Conservation (phyloP, 2,329 filamentous ascomycete genomes). For the Neopestalotiopsis sp. region DNA sequence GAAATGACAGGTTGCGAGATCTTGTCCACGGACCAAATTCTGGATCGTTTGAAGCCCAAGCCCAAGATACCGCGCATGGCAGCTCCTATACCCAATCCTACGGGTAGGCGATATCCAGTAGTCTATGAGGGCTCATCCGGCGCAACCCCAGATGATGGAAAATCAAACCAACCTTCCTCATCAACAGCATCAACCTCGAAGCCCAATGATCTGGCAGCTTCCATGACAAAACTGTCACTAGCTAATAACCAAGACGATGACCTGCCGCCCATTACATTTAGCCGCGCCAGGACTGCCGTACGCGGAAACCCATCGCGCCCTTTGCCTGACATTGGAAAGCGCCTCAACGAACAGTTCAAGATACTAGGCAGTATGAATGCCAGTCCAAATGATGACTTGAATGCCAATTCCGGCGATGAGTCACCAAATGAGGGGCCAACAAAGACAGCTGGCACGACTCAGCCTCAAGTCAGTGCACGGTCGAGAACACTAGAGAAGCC, state of each 20-base stretch:
- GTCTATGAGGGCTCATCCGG: neutral
- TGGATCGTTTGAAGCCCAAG: slow-evolving; percentile 40
- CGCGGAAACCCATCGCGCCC: slow-evolving; percentile 11
- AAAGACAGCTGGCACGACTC: neutral
- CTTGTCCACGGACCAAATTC: slow-evolving; percentile 63
- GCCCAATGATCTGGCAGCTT: slow-evolving; percentile 33
- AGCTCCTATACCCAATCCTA: slow-evolving; percentile 1
- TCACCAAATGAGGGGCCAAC: slow-evolving; percentile 11
- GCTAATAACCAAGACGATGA: slow-evolving; percentile 29
- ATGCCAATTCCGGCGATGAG: slow-evolving; percentile 15
- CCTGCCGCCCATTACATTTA: slow-evolving; percentile 20
- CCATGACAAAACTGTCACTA: slow-evolving; percentile 41
- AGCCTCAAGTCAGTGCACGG: neutral
- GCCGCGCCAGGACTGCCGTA: slow-evolving; percentile 20
- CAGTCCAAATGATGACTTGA: neutral
- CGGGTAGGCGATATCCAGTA: slow-evolving; percentile 13
- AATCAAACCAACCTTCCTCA: neutral
- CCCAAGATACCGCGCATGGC: neutral
- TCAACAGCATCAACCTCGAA: slow-evolving; percentile 26
- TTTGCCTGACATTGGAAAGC: slow-evolving; percentile 12
- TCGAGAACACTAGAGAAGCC: slow-evolving; percentile 7
- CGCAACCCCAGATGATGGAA: neutral
- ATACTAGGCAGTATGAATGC: slow-evolving; percentile 9
- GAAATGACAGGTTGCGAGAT: slow-evolving; percentile 77
- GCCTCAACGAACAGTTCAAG: neutral